phyloP scores from a whole-genome alignment of 495 filamentous ascomycete genomes.

The Geoglossum glabrum region DNA sequence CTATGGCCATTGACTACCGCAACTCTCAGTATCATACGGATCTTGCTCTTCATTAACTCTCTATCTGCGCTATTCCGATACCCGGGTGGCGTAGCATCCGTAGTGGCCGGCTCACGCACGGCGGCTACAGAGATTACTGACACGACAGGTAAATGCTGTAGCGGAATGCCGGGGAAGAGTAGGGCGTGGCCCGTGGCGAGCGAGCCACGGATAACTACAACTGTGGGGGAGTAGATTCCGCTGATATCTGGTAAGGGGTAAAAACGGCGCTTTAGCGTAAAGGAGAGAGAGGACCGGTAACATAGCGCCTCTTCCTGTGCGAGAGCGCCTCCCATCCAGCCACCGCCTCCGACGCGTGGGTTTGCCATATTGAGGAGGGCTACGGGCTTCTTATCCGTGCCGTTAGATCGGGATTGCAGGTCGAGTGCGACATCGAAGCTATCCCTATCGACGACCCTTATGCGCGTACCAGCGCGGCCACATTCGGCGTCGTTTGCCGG shows the following conservation, averaged over 20 bases:
- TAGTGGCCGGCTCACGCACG: slow-evolving; percentile 19
- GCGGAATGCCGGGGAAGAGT: slow-evolving; percentile 17
- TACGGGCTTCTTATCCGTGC: slow-evolving; percentile 17
- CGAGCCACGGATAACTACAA: slow-evolving; percentile 32
- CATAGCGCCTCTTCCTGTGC: slow-evolving; percentile 51
- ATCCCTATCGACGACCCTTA: neutral
- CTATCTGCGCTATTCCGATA: slow-evolving; percentile 18
- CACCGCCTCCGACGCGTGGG: slow-evolving; percentile 29
- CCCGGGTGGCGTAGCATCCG: slow-evolving; percentile 5
- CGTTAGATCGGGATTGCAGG: neutral
- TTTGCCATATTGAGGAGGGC: slow-evolving; percentile 44
- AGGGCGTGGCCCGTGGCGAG: slow-evolving; percentile 21
- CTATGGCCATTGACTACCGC: slow-evolving; percentile 30
- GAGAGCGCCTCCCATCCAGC: slow-evolving; percentile 30
- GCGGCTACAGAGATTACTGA: slow-evolving; percentile 41
- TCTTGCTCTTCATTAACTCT: slow-evolving; percentile 34
- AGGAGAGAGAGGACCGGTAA: slow-evolving; percentile 36
- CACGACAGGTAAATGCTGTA: slow-evolving; percentile 25
- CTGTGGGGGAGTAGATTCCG: slow-evolving; percentile 37
- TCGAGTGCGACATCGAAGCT: neutral
- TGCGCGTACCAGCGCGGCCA: neutral
- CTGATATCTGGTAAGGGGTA: slow-evolving; percentile 34
- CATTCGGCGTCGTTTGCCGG: neutral
- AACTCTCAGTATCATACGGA: slow-evolving; percentile 34
- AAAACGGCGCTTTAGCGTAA: slow-evolving; percentile 28